These are phyloP conservation scores for Lolium multiflorum DNA, from an alignment of 176 grass and related monocot genomes.

Conservation along the genomic window DNA sequence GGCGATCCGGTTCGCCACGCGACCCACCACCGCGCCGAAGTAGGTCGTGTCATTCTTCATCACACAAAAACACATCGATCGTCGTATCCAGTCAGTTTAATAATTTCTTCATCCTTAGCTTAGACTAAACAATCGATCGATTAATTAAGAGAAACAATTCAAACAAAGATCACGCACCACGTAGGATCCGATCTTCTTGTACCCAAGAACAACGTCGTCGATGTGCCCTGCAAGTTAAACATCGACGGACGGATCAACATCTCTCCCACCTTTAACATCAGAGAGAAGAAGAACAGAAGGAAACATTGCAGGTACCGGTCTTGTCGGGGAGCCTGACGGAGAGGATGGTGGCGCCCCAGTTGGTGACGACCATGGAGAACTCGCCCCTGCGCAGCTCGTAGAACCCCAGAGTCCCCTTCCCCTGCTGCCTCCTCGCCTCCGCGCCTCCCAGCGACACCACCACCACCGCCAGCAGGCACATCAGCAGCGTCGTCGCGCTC, in stretches of 20 bases:
- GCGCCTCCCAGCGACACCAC: not conserved
- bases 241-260: not conserved
- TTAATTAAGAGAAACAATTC: not conserved
- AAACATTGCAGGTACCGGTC: constrained; percentile 49
- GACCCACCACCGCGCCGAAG: constrained; percentile 85
- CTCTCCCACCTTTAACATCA: not conserved
- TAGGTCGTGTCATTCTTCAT: constrained; percentile 71
- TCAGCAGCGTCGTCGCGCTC: not conserved
- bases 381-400: constrained; percentile 59
- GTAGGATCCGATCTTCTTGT: constrained; percentile 69
- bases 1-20: constrained; percentile 89
- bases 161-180: constrained; percentile 42
- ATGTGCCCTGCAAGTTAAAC: constrained; percentile 57
- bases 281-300: not conserved
- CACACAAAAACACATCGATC: not conserved
- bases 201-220: constrained; percentile 82
- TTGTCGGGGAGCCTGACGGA: constrained; percentile 65
- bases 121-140: too few relatives aligned
- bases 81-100: too few relatives aligned
- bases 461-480: not conserved
- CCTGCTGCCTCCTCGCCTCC: constrained; percentile 44
- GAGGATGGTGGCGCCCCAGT: constrained; percentile 70
- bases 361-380: constrained; percentile 63
- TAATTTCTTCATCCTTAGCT: not conserved
- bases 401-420: constrained; percentile 50